Conservation (phyloP, 352 stramenopile genomes). For the Pythium periplocum region DNA sequence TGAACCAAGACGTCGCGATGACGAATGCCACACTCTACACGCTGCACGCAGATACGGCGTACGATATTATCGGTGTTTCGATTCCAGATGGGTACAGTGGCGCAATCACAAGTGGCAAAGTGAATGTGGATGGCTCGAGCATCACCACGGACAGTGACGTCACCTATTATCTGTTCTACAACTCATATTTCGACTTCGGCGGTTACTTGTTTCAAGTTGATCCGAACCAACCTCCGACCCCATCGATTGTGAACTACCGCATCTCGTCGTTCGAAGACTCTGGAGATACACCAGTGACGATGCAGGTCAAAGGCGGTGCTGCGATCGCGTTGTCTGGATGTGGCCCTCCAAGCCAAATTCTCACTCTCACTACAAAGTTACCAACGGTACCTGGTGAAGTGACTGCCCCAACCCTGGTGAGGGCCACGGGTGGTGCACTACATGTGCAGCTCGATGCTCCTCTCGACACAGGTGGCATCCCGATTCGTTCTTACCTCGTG, state of each 20-base stretch:
- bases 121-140: conserved; percentile 19
- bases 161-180: not conserved
- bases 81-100: too few relatives aligned
- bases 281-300: conserved; percentile 1
- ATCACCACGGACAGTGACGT: conserved; percentile 20
- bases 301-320: not conserved
- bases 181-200: conserved; percentile 39
- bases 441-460: conserved; percentile 38
- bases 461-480: conserved; percentile 46
- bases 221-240: not conserved
- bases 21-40: conserved; percentile 29
- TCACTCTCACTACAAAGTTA: conserved; percentile 26
- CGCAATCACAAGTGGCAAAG: conserved; percentile 9
- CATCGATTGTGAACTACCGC: conserved; percentile 3
- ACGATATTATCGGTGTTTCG: conserved; percentile 47
- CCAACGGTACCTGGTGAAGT: conserved; percentile 27
- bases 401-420: conserved; percentile 15
- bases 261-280: not conserved
- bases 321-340: conserved; percentile 17
- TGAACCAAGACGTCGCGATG: conserved; percentile 13
- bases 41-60: conserved; percentile 34
- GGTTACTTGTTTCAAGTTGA: conserved; percentile 33
- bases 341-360: conserved; percentile 18
- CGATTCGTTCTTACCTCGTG: conserved; percentile 15
- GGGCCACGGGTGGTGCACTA: conserved; percentile 38